A percentile compares a stretch with the other conserved stretches of the same genome.
Evolutionary conservation across 345 rosid species (phyloP).

Genomic region (Odontarrhena argentea): DNA sequence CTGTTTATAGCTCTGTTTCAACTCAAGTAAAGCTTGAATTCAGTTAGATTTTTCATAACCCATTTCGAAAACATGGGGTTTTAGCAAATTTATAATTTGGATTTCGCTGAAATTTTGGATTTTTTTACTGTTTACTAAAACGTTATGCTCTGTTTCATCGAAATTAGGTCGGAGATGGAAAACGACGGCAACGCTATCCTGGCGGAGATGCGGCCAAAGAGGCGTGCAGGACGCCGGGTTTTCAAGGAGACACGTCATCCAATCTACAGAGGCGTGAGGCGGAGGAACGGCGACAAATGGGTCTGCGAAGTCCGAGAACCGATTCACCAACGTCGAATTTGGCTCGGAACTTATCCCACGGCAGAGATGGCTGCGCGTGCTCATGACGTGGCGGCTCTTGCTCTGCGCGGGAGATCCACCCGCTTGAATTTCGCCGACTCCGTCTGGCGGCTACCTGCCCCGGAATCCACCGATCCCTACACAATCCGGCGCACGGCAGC

Average conservation of each 20-base stretch:
- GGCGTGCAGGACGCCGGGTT: constrained; percentile 53
- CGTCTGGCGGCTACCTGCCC: constrained; percentile 53
- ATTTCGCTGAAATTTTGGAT: not conserved
- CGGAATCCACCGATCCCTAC: constrained; percentile 43
- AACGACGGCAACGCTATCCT: constrained; percentile 30
- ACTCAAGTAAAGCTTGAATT: too few species aligned
- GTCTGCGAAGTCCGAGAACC: constrained; percentile 75
- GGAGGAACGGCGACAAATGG: constrained; percentile 60
- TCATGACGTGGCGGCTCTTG: constrained; percentile 72
- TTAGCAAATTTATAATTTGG: not conserved
- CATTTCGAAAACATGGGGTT: not conserved
- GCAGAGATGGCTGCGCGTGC: constrained; percentile 80
- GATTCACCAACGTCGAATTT: constrained; percentile 52
- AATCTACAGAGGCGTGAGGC: constrained; percentile 57
- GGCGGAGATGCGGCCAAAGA: constrained; percentile 58
- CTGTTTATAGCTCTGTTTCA: too few species aligned
- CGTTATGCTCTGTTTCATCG: constrained; percentile 13
- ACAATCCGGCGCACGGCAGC: constrained; percentile 53
- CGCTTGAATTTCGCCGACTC: constrained; percentile 75
- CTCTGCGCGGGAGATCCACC: constrained; percentile 59
- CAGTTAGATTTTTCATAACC: too few species aligned
- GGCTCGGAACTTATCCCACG: constrained; percentile 74
- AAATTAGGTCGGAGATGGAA: constrained; percentile 27
- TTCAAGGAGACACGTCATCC: constrained; percentile 78
- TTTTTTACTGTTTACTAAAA: not conserved